A percentile compares a stretch with the other conserved stretches of the same genome.
Evolutionary conservation across 2,329 filamentous ascomycete species (phyloP).

Genomic region (Colletotrichum lini): DNA sequence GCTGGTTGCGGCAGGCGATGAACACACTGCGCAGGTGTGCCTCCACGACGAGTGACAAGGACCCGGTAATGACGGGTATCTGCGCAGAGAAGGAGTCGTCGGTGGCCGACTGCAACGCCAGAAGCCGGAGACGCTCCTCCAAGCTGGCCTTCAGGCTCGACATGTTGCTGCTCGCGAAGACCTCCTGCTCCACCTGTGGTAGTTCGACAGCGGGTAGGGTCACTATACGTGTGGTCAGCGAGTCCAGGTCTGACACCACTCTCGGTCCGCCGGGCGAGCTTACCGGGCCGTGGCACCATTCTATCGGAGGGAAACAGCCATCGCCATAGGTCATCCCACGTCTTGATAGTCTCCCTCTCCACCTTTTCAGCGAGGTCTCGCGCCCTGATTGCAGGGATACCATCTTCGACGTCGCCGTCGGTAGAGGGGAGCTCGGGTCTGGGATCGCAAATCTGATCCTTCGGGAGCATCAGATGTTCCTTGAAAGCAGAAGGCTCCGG

Average conservation of each 20-base stretch:
- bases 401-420: constrained; percentile 22
- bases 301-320: constrained; percentile 27
- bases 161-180: constrained; percentile 37
- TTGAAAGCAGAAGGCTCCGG: constrained; percentile 54
- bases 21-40: constrained; percentile 38
- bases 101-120: constrained; percentile 29
- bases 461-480: constrained; percentile 56
- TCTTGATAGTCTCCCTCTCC: background rate
- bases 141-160: constrained; percentile 31
- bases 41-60: constrained; percentile 27
- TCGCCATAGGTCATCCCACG: constrained; percentile 36
- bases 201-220: constrained; percentile 33
- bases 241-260: accelerated
- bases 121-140: constrained; percentile 34
- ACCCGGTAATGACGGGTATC: constrained; percentile 37
- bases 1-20: constrained; percentile 28
- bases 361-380: constrained; percentile 13
- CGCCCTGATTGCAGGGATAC: constrained; percentile 9
- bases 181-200: constrained; percentile 35
- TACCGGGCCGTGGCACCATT: constrained; percentile 30
- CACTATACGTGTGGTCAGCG: constrained; percentile 3
- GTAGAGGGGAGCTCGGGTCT: background rate
- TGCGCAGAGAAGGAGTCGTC: constrained; percentile 28
- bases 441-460: constrained; percentile 58
- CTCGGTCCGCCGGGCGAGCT: background rate